These are phyloP conservation scores for Solidago caesia DNA, from an alignment of 129 eudicot species.

Conservation along the genomic window DNA sequence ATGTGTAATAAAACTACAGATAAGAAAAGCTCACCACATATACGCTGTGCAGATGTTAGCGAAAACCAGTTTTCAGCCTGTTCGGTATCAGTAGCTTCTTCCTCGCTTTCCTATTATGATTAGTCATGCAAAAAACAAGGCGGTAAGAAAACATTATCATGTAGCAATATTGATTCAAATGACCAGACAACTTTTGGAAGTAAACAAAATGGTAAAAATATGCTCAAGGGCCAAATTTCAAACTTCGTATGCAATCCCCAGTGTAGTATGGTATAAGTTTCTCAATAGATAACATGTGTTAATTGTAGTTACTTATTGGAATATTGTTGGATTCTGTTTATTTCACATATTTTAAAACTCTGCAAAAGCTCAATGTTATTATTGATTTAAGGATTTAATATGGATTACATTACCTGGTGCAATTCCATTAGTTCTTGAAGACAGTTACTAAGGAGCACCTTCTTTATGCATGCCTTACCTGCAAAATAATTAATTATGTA, in stretches of 20 bases:
- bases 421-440: slow-evolving; percentile 98
- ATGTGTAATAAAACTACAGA: background rate
- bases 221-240: background rate
- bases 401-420: slow-evolving; percentile 62
- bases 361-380: background rate
- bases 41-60: slow-evolving; percentile 90
- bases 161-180: background rate
- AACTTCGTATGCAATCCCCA: background rate
- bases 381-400: background rate
- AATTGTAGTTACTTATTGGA: background rate
- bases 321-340: background rate
- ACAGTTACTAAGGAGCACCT: slow-evolving; percentile 92
- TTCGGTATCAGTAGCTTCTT: slow-evolving; percentile 96
- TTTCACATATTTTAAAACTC: background rate
- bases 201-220: background rate
- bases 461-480: slow-evolving; percentile 99
- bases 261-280: background rate
- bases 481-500: slow-evolving; percentile 23
- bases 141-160: background rate
- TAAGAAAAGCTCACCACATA: slow-evolving; percentile 56
- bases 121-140: slow-evolving; percentile 14
- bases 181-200: background rate
- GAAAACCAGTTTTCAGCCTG: slow-evolving; percentile 99
- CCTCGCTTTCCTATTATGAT: slow-evolving; percentile 86
- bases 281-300: background rate